Evolutionary conservation across 257 asterid genomes (phyloP).

Genomic region (Penstemon davidsonii): DNA sequence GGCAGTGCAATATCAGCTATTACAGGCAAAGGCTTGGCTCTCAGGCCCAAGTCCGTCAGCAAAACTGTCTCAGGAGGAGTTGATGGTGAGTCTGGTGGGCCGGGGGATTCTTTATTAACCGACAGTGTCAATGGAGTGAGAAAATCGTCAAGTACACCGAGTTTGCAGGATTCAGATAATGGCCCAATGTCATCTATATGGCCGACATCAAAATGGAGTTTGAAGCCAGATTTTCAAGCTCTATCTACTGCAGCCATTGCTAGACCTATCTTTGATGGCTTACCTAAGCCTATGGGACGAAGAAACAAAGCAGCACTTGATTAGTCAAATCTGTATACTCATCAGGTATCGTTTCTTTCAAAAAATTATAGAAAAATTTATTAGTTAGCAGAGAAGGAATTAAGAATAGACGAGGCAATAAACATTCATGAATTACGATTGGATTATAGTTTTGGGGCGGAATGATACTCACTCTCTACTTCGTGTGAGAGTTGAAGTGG

Average conservation of each 20-base stretch:
- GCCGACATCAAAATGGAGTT: slow-evolving; percentile 73
- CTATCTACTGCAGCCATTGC: slow-evolving; percentile 65
- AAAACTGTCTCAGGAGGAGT: slow-evolving; percentile 41
- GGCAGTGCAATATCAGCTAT: slow-evolving; percentile 48
- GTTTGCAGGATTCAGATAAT: slow-evolving; percentile 67
- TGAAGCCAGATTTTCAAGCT: slow-evolving; percentile 76
- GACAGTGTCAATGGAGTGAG: slow-evolving; percentile 48
- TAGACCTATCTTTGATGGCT: slow-evolving; percentile 77
- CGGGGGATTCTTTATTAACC: slow-evolving; percentile 49
- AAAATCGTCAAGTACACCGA: slow-evolving; percentile 73
- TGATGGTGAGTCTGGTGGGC: slow-evolving; percentile 51
- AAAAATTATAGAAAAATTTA: slow-evolving; percentile 25
- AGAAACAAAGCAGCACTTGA: slow-evolving; percentile 78
- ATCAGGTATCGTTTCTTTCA: not conserved
- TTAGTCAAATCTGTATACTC: slow-evolving; percentile 32
- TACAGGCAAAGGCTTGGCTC: slow-evolving; percentile 64
- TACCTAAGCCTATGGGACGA: slow-evolving; percentile 59
- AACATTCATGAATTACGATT: slow-evolving; percentile 26
- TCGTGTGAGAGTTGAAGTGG: slow-evolving; percentile 25
- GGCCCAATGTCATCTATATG: slow-evolving; percentile 55
- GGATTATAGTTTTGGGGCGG: slow-evolving; percentile 32
- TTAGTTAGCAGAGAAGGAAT: slow-evolving; percentile 19
- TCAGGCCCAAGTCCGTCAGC: slow-evolving; percentile 66
- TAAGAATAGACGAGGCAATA: slow-evolving; percentile 30
- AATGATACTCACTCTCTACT: not conserved